Conservation (phyloP, 192 early-diverging fungal species). For the Coemansia nantahalensis region DNA sequence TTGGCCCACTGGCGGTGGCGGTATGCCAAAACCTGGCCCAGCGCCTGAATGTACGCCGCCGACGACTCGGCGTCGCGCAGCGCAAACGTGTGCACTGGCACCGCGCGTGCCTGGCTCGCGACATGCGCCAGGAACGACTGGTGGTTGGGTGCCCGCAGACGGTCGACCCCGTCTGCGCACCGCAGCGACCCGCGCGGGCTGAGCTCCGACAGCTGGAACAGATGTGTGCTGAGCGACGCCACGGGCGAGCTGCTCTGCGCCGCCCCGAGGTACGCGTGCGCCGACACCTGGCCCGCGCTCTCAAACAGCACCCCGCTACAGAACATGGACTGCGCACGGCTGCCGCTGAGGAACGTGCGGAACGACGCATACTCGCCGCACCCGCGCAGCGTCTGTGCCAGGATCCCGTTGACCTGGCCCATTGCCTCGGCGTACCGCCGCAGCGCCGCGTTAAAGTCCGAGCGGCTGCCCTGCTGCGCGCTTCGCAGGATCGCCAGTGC, state of each 20-base stretch:
- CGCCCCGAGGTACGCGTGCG: constrained; percentile 75
- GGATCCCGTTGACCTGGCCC: constrained; percentile 66
- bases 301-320: constrained; percentile 87
- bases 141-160: constrained; percentile 74
- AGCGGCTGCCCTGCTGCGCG: constrained; percentile 55
- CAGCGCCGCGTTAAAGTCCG: constrained; percentile 61
- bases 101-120: constrained; percentile 50
- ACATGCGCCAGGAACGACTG: constrained; percentile 73
- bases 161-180: constrained; percentile 70
- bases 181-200: constrained; percentile 85
- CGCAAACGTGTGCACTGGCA: constrained; percentile 60
- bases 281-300: constrained; percentile 47
- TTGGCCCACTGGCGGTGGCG: constrained; percentile 87
- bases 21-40: constrained; percentile 84
- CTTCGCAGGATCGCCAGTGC: constrained; percentile 61
- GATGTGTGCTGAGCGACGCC: constrained; percentile 81
- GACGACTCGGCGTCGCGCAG: constrained; percentile 59
- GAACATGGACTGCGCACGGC: constrained; percentile 89
- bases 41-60: constrained; percentile 70
- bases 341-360: constrained; percentile 91
- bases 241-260: constrained; percentile 85
- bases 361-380: constrained; percentile 79
- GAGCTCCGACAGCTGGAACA: constrained; percentile 73
- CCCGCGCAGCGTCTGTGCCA: constrained; percentile 77
- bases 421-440: constrained; percentile 59